phyloP scores from a whole-genome alignment of 1,139 yeast genomes.

The Debaryomyces sp. region DNA sequence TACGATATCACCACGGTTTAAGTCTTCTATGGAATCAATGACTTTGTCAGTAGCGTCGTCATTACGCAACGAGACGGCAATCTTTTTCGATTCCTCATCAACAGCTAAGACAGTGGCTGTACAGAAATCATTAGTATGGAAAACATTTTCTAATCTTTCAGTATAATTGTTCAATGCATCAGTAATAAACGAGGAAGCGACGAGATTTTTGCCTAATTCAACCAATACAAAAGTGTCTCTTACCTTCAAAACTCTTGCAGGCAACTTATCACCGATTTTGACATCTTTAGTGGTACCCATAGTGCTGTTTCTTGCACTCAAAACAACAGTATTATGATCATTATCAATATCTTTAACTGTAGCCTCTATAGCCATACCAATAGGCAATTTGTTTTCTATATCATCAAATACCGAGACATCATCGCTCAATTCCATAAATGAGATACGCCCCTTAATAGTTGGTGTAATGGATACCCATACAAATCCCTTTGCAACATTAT shows the following conservation, averaged over 20 bases:
- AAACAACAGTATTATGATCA: slow-evolving; percentile 52
- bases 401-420: slow-evolving; percentile 54
- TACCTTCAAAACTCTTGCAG: slow-evolving; percentile 69
- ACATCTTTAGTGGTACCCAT: slow-evolving; percentile 53
- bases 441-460: slow-evolving; percentile 63
- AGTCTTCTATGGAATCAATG: slow-evolving; percentile 53
- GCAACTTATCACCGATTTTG: slow-evolving; percentile 58
- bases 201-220: slow-evolving; percentile 61
- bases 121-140: slow-evolving; percentile 57
- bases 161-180: slow-evolving; percentile 80
- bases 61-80: slow-evolving; percentile 66
- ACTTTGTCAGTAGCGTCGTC: slow-evolving; percentile 54
- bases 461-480: slow-evolving; percentile 78
- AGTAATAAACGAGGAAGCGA: slow-evolving; percentile 71
- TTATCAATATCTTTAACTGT: slow-evolving; percentile 56
- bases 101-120: slow-evolving; percentile 62
- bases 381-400: slow-evolving; percentile 59
- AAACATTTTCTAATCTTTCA: slow-evolving; percentile 54
- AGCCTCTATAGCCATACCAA: slow-evolving; percentile 71
- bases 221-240: slow-evolving; percentile 65
- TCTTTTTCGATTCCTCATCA: slow-evolving; percentile 58
- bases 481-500: slow-evolving; percentile 53
- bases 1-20: slow-evolving; percentile 70
- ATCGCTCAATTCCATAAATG: slow-evolving; percentile 65
- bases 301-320: slow-evolving; percentile 51